Conservation (phyloP, 805 yeast species). For the Saturnispora quitensis region DNA sequence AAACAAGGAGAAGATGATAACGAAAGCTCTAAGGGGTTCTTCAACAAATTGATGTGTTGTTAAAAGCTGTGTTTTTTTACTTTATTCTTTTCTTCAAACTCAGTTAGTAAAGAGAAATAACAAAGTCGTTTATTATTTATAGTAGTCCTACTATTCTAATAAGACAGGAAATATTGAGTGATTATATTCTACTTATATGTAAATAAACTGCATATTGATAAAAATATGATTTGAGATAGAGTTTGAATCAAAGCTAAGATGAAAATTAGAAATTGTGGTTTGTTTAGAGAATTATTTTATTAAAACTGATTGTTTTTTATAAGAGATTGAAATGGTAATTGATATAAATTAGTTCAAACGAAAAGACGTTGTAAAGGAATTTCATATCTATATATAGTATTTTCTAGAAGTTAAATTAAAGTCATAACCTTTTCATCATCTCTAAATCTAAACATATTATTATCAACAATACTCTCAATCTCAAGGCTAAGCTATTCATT, state of each 20-base stretch:
- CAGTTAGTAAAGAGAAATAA: neutral
- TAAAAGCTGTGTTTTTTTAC: neutral
- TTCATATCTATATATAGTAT: too few relatives aligned
- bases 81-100: neutral
- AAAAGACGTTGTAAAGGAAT: neutral
- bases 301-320: neutral
- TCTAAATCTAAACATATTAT: too few relatives aligned
- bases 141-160: neutral
- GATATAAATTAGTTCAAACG: neutral
- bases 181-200: neutral
- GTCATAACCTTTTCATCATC: neutral
- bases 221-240: neutral
- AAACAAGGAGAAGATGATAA: slow-evolving; percentile 18
- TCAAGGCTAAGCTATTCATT: too few relatives aligned
- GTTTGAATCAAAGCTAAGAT: neutral
- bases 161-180: neutral
- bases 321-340: neutral
- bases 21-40: slow-evolving; percentile 22
- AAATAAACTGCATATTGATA: neutral
- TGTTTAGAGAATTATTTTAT: neutral
- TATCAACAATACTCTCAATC: too few relatives aligned
- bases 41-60: slow-evolving; percentile 17
- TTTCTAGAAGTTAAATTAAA: neutral
- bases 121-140: neutral
- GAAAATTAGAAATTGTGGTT: neutral